Evolutionary conservation across 225 moss, liverwort and hornwort species (phyloP), one percentile per base, ranked within the genome.

Genomic region (Ulota crispa): DNA sequence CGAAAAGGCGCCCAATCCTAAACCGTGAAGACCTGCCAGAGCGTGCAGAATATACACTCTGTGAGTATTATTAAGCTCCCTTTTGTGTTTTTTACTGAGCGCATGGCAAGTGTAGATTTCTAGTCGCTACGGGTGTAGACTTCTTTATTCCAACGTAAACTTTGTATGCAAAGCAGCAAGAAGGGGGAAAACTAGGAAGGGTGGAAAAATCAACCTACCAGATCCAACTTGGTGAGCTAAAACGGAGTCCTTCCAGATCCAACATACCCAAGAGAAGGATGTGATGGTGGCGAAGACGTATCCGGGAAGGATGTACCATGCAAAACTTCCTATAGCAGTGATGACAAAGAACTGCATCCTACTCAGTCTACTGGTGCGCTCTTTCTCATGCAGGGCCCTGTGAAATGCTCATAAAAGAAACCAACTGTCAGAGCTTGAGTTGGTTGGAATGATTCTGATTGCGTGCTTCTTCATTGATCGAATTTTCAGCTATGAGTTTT

Each of bases 371-470:
- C 83, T 91, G 19, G 66, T 71, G 2, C 75, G 66, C 67, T 95
- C 93, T 80, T 84, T 84, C 85, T 95, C 95, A 78, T 95, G 93
- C 60, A 93, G 76, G 4, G 94, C 87, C 84, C 94, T 95, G 81
- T 75, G 34, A 68, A 64, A 18, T 47, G 64, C 31, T 53, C 47
- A 53, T 50, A 15, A 55, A 72, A 73, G 45, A 62, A 47, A 28
- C n/a, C 0, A 9, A 62, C 14, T 64, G 53, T 73, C 27, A 80
- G 54, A 60, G 31, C 31, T 21, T n/a, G 31, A 59, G 60, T 64
- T 72, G 45, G 24, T 64, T 64, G 34, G 8, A 6, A 50, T 50
- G 50, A 50, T 50, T 1, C 2, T 50, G 1, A 50, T 50, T 50
- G 5, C 50, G 16, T 50, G 16, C 50, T 16, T 18, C 18, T 50